Base-by-base conservation (phyloP, 257 asterid species). In the Capsicum pubescens region DNA sequence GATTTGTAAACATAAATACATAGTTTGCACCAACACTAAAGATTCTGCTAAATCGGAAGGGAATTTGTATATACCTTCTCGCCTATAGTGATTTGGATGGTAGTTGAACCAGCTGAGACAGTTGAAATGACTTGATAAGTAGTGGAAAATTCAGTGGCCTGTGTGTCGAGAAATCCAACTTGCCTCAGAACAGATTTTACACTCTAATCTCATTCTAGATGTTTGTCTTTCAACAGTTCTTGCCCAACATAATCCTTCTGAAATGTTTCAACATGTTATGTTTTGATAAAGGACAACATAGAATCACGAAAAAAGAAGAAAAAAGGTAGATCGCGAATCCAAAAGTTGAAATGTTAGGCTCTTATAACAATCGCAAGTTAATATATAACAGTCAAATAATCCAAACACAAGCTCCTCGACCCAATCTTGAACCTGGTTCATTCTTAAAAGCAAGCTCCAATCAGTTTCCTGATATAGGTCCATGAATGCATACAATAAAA, bases 161-260 rank as follows among this genome's bases (percentile, higher is more conserved):
- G 93, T 63, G 97, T 88, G 84, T 94, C 97, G 58, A 93, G 93
- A 94, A 94, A 94, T 17, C 95, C 96, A 46, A 94, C 98, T 86
- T 93, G 97, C 85, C 89, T 88, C 2, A 92, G 91, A 32, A 92
- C 98, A 81, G 98, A 92, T 88, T 89, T 93, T 15, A 94, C 92
- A 94, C 86, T 92, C 97, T n/a, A 94, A n/a, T 90, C 98, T 90
- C 98, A 94, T 93, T 76, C 93, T 44, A 54, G 98, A 93, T 60
- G 92, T 93, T 89, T 94, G 98, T 83, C 98, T 94, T 87, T 94
- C 98, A 58, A 97, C 98, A 2, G 98, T 94, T 90, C 97, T 93
- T 77, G 97, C 97, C 98, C 98, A 94, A 81, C 98, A 94, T 48
- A 94, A 64, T 83, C 97, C 98, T 81, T 94, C 98, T 94, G 92